phyloP scores from a whole-genome alignment of 306 rosid genomes.

The Boehmeria nivea region DNA sequence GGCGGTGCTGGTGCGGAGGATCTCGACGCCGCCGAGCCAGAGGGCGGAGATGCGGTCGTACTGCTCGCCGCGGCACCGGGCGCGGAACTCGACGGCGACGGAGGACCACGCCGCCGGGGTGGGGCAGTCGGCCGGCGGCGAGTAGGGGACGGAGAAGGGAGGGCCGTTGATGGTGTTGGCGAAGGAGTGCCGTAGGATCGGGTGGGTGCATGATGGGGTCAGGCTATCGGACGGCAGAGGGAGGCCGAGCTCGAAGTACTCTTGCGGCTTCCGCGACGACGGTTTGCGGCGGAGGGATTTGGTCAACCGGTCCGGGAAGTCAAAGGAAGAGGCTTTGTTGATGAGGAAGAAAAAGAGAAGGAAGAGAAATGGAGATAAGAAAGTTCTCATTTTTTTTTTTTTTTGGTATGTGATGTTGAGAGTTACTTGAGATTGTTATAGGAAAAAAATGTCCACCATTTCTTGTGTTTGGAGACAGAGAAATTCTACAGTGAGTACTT shows the following conservation, averaged over 20 bases:
- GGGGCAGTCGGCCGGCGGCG: slow-evolving; percentile 50
- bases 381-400: neutral
- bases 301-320: slow-evolving; percentile 36
- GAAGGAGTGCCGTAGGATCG: slow-evolving; percentile 54
- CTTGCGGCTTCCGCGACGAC: slow-evolving; percentile 8
- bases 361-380: neutral
- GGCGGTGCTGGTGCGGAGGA: slow-evolving; percentile 80
- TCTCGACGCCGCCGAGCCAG: slow-evolving; percentile 73
- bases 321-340: neutral
- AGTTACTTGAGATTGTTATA: neutral
- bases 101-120: slow-evolving; percentile 46
- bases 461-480: neutral
- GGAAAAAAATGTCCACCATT: neutral
- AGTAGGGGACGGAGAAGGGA: slow-evolving; percentile 51
- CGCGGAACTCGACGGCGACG: slow-evolving; percentile 46
- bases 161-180: slow-evolving; percentile 60
- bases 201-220: slow-evolving; percentile 49
- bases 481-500: too few species aligned
- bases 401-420: too few species aligned
- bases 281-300: slow-evolving; percentile 7
- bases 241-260: slow-evolving; percentile 53
- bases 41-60: slow-evolving; percentile 77
- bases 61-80: slow-evolving; percentile 55
- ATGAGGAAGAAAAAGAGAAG: neutral
- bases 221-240: slow-evolving; percentile 41